Evolutionary conservation across 768 basidiomycete genomes (phyloP).

Genomic region (Leccinum olivaceopallidum): DNA sequence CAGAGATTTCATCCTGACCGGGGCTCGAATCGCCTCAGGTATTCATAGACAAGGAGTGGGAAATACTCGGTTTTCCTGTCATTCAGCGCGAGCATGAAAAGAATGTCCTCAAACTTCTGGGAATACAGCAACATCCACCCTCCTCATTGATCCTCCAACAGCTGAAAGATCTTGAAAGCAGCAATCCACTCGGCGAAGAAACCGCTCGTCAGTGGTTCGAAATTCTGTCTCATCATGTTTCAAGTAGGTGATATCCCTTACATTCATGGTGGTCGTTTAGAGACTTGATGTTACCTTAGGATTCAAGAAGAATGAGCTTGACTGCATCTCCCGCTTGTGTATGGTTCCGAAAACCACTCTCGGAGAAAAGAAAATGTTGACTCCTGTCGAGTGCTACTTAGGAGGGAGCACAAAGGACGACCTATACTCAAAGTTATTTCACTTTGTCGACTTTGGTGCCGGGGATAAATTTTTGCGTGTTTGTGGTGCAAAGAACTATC

Average conservation of each 20-base stretch:
- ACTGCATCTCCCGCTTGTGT: slow-evolving; percentile 50
- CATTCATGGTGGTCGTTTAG: slow-evolving; percentile 42
- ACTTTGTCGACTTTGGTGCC: slow-evolving; percentile 81
- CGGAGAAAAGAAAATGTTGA: slow-evolving; percentile 31
- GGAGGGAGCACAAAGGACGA: slow-evolving; percentile 47
- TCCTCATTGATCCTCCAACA: too few species aligned
- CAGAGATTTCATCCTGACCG: too few species aligned
- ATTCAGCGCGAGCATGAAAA: too few species aligned
- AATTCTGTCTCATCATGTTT: too few species aligned
- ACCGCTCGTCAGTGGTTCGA: too few species aligned
- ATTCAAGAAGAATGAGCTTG: slow-evolving; percentile 53
- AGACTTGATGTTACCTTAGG: slow-evolving; percentile 37
- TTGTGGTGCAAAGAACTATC: slow-evolving; percentile 82
- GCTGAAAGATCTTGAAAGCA: too few species aligned
- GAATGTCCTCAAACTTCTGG: too few species aligned
- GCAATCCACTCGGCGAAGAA: too few species aligned
- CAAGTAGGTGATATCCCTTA: slow-evolving; percentile 39
- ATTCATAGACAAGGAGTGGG: too few species aligned
- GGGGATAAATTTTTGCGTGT: slow-evolving; percentile 81
- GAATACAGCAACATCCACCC: too few species aligned
- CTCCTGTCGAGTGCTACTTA: slow-evolving; percentile 58
- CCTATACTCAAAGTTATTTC: slow-evolving; percentile 42
- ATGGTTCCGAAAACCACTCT: slow-evolving; percentile 61
- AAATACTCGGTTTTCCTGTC: too few species aligned
- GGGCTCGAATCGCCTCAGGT: too few species aligned